Evolutionary conservation across 768 basidiomycete genomes (phyloP).

Genomic region (Trametes coccinea): DNA sequence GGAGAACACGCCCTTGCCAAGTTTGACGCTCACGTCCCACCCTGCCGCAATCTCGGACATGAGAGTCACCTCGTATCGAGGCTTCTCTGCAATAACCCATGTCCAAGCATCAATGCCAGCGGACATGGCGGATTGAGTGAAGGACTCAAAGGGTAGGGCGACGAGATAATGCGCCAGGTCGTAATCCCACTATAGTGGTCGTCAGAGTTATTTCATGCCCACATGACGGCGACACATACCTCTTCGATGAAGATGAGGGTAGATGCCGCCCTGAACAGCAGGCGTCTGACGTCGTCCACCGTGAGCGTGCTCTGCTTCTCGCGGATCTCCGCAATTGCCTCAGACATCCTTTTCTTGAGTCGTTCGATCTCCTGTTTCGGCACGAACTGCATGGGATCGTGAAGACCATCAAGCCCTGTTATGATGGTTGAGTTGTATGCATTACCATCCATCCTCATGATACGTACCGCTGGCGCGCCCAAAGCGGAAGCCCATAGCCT

Average conservation of each 20-base stretch:
- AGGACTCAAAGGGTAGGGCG: slow-evolving; percentile 82
- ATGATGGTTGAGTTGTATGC: not conserved
- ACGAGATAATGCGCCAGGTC: slow-evolving; percentile 88
- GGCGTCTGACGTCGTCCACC: slow-evolving; percentile 78
- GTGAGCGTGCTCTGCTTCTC: slow-evolving; percentile 72
- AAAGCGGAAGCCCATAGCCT: slow-evolving; percentile 77
- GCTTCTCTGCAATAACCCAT: slow-evolving; percentile 89
- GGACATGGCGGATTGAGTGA: slow-evolving; percentile 82
- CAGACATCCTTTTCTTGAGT: slow-evolving; percentile 67
- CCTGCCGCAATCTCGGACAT: slow-evolving; percentile 85
- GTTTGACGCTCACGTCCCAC: slow-evolving; percentile 82
- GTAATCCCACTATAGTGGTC: slow-evolving; percentile 66
- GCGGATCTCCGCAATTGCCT: slow-evolving; percentile 66
- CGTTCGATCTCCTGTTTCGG: slow-evolving; percentile 62
- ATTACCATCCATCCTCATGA: not conserved
- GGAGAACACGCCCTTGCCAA: slow-evolving; percentile 83
- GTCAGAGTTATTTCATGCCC: not conserved
- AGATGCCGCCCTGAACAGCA: slow-evolving; percentile 86
- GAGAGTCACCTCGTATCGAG: slow-evolving; percentile 76
- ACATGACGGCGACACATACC: slow-evolving; percentile 37
- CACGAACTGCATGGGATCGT: slow-evolving; percentile 38
- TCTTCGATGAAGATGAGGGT: slow-evolving; percentile 68
- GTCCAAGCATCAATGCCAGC: slow-evolving; percentile 95
- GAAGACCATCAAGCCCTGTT: slow-evolving; percentile 2
- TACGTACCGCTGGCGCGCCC: slow-evolving; percentile 62